phyloP scores from a whole-genome alignment of 768 basidiomycete species.

The Panaeolus cyanescens region DNA sequence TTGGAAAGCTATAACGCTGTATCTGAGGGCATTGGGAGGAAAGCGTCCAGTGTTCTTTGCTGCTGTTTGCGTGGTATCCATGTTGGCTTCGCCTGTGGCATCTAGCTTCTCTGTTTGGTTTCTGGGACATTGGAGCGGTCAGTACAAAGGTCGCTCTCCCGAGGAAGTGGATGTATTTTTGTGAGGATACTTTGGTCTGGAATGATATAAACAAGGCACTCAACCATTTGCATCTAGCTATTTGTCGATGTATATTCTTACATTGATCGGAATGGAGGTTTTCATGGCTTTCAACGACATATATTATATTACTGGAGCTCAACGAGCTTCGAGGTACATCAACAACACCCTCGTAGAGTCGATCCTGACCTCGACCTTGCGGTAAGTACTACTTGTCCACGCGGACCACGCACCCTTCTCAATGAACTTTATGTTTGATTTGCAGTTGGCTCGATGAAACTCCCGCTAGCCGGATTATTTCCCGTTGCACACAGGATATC shows the following conservation, averaged over 20 bases:
- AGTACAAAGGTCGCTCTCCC: conserved; percentile 35
- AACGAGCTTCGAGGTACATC: conserved; percentile 56
- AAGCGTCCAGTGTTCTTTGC: conserved; percentile 34
- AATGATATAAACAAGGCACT: not conserved
- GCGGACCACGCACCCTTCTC: not conserved
- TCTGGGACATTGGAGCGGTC: conserved; percentile 45
- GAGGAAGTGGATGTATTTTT: conserved; percentile 33
- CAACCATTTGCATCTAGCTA: conserved; percentile 37
- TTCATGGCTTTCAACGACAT: conserved; percentile 35
- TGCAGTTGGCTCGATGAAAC: conserved; percentile 52
- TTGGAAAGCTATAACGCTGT: conserved; percentile 32
- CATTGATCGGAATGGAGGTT: conserved; percentile 13
- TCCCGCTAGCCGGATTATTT: conserved; percentile 54
- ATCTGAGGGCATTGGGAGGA: conserved; percentile 37
- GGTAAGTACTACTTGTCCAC: conserved; percentile 38
- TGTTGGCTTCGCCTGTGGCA: conserved; percentile 24
- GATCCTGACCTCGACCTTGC: conserved; percentile 59
- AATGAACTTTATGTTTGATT: not conserved
- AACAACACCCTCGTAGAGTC: conserved; percentile 54
- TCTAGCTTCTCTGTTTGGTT: conserved; percentile 39
- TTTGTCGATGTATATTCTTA: conserved; percentile 27
- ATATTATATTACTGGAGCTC: conserved; percentile 46
- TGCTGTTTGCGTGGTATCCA: conserved; percentile 19
- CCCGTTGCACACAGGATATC: conserved; percentile 70
- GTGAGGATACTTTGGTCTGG: conserved; percentile 25